phyloP scores from a whole-genome alignment of 129 eudicot genomes.

The Solidago caesia region DNA sequence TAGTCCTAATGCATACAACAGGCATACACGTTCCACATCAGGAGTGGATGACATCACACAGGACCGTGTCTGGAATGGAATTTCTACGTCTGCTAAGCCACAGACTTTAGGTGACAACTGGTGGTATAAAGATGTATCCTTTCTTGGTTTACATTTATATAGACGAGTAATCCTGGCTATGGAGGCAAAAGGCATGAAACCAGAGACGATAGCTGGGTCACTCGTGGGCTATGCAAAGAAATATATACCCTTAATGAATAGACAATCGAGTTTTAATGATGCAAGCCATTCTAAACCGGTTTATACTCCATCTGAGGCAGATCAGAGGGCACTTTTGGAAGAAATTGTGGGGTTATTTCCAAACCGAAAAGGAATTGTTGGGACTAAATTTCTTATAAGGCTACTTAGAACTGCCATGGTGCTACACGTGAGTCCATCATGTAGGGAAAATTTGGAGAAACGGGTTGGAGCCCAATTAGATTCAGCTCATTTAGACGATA shows the following conservation, averaged over 20 bases:
- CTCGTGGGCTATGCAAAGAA: conserved; percentile 70
- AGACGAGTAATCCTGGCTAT: conserved; percentile 67
- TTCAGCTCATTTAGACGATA: conserved; percentile 63
- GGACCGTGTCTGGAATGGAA: conserved; percentile 53
- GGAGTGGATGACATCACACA: conserved; percentile 9
- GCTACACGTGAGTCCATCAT: conserved; percentile 63
- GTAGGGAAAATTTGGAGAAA: conserved; percentile 71
- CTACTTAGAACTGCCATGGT: conserved; percentile 67
- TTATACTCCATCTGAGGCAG: conserved; percentile 63
- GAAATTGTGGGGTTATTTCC: conserved; percentile 80
- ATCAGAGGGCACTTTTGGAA: conserved; percentile 74
- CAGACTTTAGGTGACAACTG: conserved; percentile 45
- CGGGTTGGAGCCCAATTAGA: conserved; percentile 77
- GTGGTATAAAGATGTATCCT: conserved; percentile 88
- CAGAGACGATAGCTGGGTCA: conserved; percentile 68
- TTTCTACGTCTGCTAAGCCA: conserved; percentile 41
- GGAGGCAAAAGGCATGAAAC: conserved; percentile 56
- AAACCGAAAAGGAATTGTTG: conserved; percentile 53
- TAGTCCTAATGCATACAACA: conserved; percentile 23
- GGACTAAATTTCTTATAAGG: conserved; percentile 62
- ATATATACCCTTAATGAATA: conserved; percentile 62
- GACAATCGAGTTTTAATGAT: conserved; percentile 59
- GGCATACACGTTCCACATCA: conserved; percentile 19
- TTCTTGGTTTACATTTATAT: conserved; percentile 54
- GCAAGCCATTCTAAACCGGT: conserved; percentile 42